A percentile compares a stretch with the other conserved stretches of the same genome.
Evolutionary conservation across 345 rosid species (phyloP).

Genomic region (Hibiscus trionum): DNA sequence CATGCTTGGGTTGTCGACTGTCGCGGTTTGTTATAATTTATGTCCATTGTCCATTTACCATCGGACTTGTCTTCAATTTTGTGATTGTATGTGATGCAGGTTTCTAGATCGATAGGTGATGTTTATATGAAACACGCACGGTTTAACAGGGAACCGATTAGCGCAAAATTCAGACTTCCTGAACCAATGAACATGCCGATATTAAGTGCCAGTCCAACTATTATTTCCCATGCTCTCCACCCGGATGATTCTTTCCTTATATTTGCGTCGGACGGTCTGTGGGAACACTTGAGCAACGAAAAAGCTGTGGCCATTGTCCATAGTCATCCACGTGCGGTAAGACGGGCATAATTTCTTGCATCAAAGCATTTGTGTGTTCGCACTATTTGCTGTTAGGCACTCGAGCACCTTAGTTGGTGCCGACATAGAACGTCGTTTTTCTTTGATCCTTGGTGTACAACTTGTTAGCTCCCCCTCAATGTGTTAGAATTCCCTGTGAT

Average conservation of each 20-base stretch:
- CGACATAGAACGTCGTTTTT: background rate
- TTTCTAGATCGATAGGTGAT: slow-evolving; percentile 82
- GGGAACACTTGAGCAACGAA: slow-evolving; percentile 87
- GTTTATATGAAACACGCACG: slow-evolving; percentile 65
- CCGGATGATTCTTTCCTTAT: slow-evolving; percentile 82
- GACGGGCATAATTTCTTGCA: slow-evolving; percentile 16
- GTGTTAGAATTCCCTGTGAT: background rate
- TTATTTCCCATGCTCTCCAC: slow-evolving; percentile 54
- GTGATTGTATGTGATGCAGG: slow-evolving; percentile 37
- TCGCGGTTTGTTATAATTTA: too few species aligned
- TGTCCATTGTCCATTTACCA: background rate
- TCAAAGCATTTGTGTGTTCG: background rate
- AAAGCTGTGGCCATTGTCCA: slow-evolving; percentile 85
- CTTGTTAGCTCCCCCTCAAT: background rate
- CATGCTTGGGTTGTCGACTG: background rate
- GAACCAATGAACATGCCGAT: slow-evolving; percentile 70
- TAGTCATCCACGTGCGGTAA: slow-evolving; percentile 63
- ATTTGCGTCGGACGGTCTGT: slow-evolving; percentile 92
- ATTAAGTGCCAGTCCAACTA: slow-evolving; percentile 62
- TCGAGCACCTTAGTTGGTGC: slow-evolving; percentile 3
- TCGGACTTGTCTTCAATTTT: background rate
- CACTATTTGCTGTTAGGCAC: background rate
- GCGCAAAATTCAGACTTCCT: slow-evolving; percentile 63
- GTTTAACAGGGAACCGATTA: slow-evolving; percentile 57
- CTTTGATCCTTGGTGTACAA: background rate